Evolutionary conservation across 305 asterid genomes (phyloP).

Genomic region (Fraxinus latifolia): DNA sequence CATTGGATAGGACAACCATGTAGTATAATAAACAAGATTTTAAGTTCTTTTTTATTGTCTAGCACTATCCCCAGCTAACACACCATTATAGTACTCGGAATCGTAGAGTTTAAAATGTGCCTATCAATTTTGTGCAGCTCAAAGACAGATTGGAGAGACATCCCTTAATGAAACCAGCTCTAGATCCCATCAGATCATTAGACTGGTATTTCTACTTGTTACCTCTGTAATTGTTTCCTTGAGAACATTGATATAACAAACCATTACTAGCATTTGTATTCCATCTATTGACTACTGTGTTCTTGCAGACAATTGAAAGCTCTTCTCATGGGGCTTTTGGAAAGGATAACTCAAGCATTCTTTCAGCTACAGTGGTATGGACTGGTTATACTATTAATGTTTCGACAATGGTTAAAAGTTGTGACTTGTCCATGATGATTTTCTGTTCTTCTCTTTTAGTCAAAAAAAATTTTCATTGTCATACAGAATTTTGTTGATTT

Average conservation of each 20-base stretch:
- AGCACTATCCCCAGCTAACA: neutral
- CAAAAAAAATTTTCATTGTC: slow-evolving; percentile 9
- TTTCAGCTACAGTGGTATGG: slow-evolving; percentile 83
- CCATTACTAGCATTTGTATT: neutral
- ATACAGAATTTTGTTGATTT: slow-evolving; percentile 83
- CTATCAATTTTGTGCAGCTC: slow-evolving; percentile 51
- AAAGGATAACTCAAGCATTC: slow-evolving; percentile 63
- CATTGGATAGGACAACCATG: neutral
- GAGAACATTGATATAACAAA: neutral
- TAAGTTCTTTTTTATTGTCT: neutral
- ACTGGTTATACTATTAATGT: neutral
- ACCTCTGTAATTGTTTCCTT: neutral
- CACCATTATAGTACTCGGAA: neutral
- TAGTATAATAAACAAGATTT: neutral
- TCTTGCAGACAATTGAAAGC: slow-evolving; percentile 88
- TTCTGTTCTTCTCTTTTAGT: slow-evolving; percentile 13
- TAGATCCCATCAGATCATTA: slow-evolving; percentile 77
- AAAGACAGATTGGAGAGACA: slow-evolving; percentile 82
- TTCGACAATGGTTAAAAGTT: neutral
- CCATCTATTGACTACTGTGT: slow-evolving; percentile 16
- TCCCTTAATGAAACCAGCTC: slow-evolving; percentile 77
- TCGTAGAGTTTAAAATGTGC: neutral
- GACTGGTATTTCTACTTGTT: slow-evolving; percentile 55
- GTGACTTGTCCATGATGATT: neutral
- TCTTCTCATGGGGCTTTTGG: slow-evolving; percentile 67